Evolutionary conservation across 768 basidiomycete genomes (phyloP).

Genomic region (Russula olivacea): DNA sequence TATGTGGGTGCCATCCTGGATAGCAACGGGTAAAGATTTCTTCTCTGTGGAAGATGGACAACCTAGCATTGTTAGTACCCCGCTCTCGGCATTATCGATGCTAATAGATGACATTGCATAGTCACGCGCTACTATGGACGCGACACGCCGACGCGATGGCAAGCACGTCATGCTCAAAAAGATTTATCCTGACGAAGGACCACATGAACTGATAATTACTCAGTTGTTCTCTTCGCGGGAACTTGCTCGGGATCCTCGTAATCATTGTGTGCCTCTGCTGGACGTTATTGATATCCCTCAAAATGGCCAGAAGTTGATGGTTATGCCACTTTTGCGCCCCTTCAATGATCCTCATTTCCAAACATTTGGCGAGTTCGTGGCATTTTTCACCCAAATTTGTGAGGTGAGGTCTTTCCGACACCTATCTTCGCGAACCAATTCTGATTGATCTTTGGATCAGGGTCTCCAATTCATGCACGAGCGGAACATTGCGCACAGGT

Average conservation of each 20-base stretch:
- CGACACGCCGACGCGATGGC: constrained; percentile 22
- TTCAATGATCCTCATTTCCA: constrained; percentile 28
- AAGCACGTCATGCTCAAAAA: constrained; percentile 26
- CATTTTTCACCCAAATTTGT: constrained; percentile 27
- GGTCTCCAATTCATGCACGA: constrained; percentile 28
- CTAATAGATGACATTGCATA: background rate
- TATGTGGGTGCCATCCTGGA: constrained; percentile 20
- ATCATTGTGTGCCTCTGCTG: constrained; percentile 27
- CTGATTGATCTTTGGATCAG: constrained; percentile 6
- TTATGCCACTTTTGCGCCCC: constrained; percentile 26
- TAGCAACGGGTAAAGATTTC: constrained; percentile 1
- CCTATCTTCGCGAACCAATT: background rate
- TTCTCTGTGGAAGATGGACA: constrained; percentile 13
- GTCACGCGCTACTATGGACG: constrained; percentile 23
- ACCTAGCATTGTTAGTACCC: constrained; percentile 2
- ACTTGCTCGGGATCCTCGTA: constrained; percentile 22
- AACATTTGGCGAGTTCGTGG: constrained; percentile 28
- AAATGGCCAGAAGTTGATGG: constrained; percentile 12
- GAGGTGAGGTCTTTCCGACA: constrained; percentile 20
- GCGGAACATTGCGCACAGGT: constrained; percentile 26
- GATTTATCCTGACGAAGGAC: constrained; percentile 2
- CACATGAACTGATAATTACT: constrained; percentile 13
- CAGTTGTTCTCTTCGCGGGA: constrained; percentile 13
- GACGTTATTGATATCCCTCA: constrained; percentile 24
- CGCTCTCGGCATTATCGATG: background rate